These are phyloP conservation scores for Mortierella antarctica DNA, from an alignment of 192 early-diverging fungal genomes.

Conservation along the genomic window DNA sequence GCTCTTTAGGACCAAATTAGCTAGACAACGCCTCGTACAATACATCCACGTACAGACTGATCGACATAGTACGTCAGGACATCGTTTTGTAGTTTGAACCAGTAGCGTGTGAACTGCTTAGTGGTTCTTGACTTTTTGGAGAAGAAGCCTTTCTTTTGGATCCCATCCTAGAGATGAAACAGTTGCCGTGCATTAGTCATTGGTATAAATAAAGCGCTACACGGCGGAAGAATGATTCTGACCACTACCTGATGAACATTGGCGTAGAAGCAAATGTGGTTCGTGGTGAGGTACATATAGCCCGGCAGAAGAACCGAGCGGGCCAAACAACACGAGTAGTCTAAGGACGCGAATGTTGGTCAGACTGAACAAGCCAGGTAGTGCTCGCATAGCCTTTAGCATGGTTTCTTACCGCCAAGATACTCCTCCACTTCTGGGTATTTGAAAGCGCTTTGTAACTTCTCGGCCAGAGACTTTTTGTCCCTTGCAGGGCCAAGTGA, in stretches of 20 bases:
- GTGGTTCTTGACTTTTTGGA: conserved; percentile 54
- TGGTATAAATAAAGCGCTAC: not conserved
- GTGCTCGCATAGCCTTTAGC: not conserved
- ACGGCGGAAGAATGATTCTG: not conserved
- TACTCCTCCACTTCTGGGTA: conserved; percentile 40
- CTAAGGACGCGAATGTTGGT: conserved; percentile 34
- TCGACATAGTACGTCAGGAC: conserved; percentile 66
- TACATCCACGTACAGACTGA: conserved; percentile 50
- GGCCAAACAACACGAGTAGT: conserved; percentile 75
- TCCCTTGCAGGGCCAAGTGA: conserved; percentile 18
- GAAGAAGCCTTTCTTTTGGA: conserved; percentile 65
- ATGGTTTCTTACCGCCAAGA: conserved; percentile 24
- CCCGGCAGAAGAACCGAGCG: conserved; percentile 72
- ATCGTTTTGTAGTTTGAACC: conserved; percentile 72
- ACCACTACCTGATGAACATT: conserved; percentile 60
- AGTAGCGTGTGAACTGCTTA: conserved; percentile 60
- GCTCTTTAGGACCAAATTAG: not conserved
- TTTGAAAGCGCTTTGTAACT: conserved; percentile 40
- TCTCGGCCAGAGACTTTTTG: conserved; percentile 40
- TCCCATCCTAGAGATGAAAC: conserved; percentile 49
- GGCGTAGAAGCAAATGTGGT: conserved; percentile 76
- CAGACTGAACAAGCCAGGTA: not conserved
- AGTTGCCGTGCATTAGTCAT: not conserved
- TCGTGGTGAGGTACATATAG: conserved; percentile 69
- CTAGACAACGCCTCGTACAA: not conserved